Evolutionary conservation across 768 basidiomycete species (phyloP).

Genomic region (Neoboletus brunneissimus): DNA sequence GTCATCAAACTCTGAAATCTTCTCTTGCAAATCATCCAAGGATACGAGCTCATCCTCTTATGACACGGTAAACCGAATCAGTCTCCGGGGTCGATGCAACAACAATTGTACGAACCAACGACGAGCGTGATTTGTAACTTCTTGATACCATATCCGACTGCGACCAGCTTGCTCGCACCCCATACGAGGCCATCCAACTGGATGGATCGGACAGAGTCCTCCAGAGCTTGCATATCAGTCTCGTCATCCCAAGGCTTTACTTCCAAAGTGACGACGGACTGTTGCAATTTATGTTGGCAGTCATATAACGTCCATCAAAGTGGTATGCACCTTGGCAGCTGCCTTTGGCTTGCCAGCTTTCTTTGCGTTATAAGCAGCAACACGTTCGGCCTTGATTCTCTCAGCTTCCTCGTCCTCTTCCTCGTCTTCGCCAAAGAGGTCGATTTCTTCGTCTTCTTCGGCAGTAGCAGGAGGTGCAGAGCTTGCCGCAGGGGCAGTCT

Average conservation of each 20-base stretch:
- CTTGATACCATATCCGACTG: conserved; percentile 90
- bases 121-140: conserved; percentile 81
- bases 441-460: conserved; percentile 67
- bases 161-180: conserved; percentile 91
- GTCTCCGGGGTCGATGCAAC: not conserved
- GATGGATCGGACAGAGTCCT: conserved; percentile 80
- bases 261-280: conserved; percentile 98
- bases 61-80: not conserved
- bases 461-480: conserved; percentile 44
- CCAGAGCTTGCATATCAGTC: conserved; percentile 91
- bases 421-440: conserved; percentile 86
- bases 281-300: conserved; percentile 16
- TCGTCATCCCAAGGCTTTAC: conserved; percentile 99
- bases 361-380: conserved; percentile 90
- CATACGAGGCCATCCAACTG: conserved; percentile 90
- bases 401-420: conserved; percentile 85
- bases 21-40: conserved; percentile 89
- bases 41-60: conserved; percentile 95
- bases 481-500: conserved; percentile 41
- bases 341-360: conserved; percentile 90
- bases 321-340: conserved; percentile 68
- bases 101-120: conserved; percentile 41
- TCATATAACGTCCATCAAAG: conserved; percentile 2
- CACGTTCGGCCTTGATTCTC: conserved; percentile 84
- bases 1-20: conserved; percentile 80